These are phyloP conservation scores for Closterium sp. DNA, from an alignment of 139 green algal genomes.

Conservation along the genomic window DNA sequence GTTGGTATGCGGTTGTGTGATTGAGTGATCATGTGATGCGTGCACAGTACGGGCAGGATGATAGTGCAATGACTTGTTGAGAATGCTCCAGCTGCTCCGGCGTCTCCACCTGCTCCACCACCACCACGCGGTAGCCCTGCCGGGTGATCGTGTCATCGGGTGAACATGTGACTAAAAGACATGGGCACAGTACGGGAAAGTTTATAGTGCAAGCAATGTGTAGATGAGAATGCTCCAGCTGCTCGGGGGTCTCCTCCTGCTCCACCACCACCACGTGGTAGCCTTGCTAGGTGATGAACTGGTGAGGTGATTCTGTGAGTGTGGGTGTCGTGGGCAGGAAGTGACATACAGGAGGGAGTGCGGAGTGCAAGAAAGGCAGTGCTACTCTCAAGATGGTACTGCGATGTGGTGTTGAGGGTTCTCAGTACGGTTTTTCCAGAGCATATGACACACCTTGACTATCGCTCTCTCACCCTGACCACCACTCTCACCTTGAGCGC, in stretches of 20 bases:
- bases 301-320: too few species aligned
- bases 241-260: constrained; percentile 91
- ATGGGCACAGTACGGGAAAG: neutral
- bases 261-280: constrained; percentile 94
- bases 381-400: too few species aligned
- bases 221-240: constrained; percentile 77
- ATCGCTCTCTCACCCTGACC: too few species aligned
- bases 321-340: too few species aligned
- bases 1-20: neutral
- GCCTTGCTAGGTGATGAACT: too few species aligned
- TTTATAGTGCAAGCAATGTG: neutral
- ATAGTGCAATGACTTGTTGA: constrained; percentile 60
- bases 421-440: too few species aligned
- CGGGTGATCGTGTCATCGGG: neutral
- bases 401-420: too few species aligned
- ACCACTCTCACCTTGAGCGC: constrained; percentile 59
- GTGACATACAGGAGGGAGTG: too few species aligned
- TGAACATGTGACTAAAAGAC: neutral
- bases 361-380: too few species aligned
- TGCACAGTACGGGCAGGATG: neutral
- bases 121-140: constrained; percentile 81
- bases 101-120: constrained; percentile 95
- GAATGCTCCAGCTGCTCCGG: constrained; percentile 79
- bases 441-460: too few species aligned
- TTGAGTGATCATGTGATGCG: neutral